Percentiles rank a stretch among this genome's conserved stretches.
Conservation (phyloP, 768 basidiomycete species). For the Lactarius akahatsu region DNA sequence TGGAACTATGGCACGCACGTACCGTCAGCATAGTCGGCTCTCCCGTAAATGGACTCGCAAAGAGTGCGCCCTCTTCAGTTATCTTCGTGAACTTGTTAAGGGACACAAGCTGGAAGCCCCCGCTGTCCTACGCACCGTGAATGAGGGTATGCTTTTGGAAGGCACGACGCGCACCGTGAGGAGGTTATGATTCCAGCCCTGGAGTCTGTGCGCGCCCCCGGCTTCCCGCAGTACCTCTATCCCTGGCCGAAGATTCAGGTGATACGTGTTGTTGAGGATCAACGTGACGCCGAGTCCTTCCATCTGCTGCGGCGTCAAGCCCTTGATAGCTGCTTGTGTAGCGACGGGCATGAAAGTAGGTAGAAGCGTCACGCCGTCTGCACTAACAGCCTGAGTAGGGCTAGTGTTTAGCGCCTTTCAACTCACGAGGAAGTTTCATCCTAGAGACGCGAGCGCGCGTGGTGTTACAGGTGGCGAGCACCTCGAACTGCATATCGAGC, state of each 20-base stretch:
- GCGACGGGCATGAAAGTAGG: constrained; percentile 95
- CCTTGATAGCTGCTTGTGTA: constrained; percentile 90
- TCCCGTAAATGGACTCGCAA: constrained; percentile 81
- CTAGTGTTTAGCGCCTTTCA: constrained; percentile 8
- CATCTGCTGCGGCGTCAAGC: constrained; percentile 81
- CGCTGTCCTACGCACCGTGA: constrained; percentile 61
- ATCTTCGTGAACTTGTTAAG: constrained; percentile 81
- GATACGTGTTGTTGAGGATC: constrained; percentile 89
- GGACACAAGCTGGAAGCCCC: constrained; percentile 87
- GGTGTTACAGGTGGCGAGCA: constrained; percentile 77
- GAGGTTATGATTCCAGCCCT: constrained; percentile 84
- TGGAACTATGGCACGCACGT: constrained; percentile 12
- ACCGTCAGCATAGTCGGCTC: constrained; percentile 88
- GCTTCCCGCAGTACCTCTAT: constrained; percentile 66
- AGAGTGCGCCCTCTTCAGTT: constrained; percentile 86
- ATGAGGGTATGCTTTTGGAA: constrained; percentile 9
- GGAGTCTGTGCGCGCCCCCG: constrained; percentile 87
- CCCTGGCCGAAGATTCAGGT: constrained; percentile 84
- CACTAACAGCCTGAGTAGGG: constrained; percentile 12
- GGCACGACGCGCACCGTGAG: constrained; percentile 56
- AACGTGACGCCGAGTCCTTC: constrained; percentile 79
- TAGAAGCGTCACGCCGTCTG: constrained; percentile 78
- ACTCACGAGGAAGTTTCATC: constrained; percentile 79
- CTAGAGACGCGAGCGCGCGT: constrained; percentile 82
- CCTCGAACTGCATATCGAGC: constrained; percentile 69